Evolutionary conservation across 345 rosid species (phyloP), one percentile per base, ranked within the genome.

Genomic region (Acer campestre): DNA sequence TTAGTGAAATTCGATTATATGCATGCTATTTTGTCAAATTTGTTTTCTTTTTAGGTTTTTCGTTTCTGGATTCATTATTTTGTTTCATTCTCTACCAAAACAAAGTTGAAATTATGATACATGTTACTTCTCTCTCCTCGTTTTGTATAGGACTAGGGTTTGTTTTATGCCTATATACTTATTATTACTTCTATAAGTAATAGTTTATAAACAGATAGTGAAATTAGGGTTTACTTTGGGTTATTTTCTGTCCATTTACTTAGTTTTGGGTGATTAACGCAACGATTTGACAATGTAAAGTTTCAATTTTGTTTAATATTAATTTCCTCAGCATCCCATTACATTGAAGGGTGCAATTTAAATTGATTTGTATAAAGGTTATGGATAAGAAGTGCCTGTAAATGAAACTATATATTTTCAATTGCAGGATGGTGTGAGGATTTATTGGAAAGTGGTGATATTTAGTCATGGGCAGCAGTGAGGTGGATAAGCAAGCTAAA

Each of bases 391-490:
- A 63, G 74, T 65, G 61, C 46, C 13, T 65, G 63, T 56, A 48
- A 75, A 22, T 66, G 11, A 53, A 67, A 53, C 64, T 75, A 64
- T 74, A 46, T 67, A 46, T 67, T 65, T 70, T 79, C 53, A 44
- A 31, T 75, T 80, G 85, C 79, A 93, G 92, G 87, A 84, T 89
- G 88, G 77, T 84, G 72, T 78, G 77, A 81, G 80, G 74, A 77
- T 70, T 75, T 62, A 38, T 78, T 76, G 75, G 59, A 68, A 74
- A 69, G 31, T 76, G 59, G 77, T 51, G 61, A 75, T 59, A 65
- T 78, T 73, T 79, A 80, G 70, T 70, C 62, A 95, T 95, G 98
- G 90, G 88, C 61, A 87, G 94, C 78, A 83, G 84, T 72, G 95
- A 92, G 83, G 83, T 74, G 80, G 92, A 90, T 42, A 94, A 94